phyloP scores from a whole-genome alignment of 1,284 basidiomycete species.

The Stygiomarasmius scandens region DNA sequence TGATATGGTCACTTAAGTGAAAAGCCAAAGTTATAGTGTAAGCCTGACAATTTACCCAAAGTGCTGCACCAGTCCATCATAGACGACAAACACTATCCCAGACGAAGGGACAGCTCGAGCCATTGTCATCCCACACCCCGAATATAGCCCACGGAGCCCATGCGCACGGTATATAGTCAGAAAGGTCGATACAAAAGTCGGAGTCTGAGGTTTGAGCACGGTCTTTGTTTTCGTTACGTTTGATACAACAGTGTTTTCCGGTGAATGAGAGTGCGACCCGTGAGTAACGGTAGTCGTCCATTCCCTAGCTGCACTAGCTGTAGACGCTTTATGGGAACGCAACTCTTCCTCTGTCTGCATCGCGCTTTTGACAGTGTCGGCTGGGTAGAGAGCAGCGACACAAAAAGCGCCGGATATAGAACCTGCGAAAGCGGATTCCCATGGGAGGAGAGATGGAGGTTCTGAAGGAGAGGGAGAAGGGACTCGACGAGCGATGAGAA shows the following conservation, averaged over 20 bases:
- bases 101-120: conserved; percentile 81
- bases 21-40: too few species aligned
- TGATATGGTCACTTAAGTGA: too few species aligned
- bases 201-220: not conserved
- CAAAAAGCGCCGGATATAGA: conserved; percentile 56
- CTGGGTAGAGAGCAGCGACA: conserved; percentile 81
- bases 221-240: not conserved
- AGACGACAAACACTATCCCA: conserved; percentile 84
- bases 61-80: conserved; percentile 58
- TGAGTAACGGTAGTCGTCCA: conserved; percentile 8
- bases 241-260: too few species aligned
- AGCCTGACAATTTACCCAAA: too few species aligned
- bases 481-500: conserved; percentile 50
- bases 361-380: conserved; percentile 86
- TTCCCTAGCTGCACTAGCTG: conserved; percentile 17
- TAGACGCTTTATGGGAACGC: conserved; percentile 32
- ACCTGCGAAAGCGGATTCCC: conserved; percentile 83
- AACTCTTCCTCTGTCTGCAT: conserved; percentile 90
- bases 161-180: conserved; percentile 72
- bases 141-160: conserved; percentile 81
- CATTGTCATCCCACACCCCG: conserved; percentile 86
- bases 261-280: not conserved
- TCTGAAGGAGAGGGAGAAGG: conserved; percentile 13
- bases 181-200: conserved; percentile 67
- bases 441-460: conserved; percentile 50